Conservation (phyloP, 208 protist genomes). For the Acanthamoeba castellanii region DNA sequence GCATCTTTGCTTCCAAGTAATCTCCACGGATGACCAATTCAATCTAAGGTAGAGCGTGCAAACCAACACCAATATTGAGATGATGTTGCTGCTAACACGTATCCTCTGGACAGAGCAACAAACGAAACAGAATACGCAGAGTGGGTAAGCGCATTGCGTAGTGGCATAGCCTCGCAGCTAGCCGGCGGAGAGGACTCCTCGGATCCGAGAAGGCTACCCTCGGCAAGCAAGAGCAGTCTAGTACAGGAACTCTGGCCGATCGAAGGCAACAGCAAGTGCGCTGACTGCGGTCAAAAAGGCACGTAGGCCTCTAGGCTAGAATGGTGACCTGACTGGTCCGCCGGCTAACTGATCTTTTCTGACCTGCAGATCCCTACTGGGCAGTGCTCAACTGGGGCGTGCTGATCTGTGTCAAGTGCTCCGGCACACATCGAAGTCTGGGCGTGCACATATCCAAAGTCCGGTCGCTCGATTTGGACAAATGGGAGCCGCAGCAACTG, state of each 20-base stretch:
- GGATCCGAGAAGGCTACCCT: neutral
- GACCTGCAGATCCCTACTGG: constrained; percentile 82
- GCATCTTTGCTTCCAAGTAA: constrained; percentile 63
- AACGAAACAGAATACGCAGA: constrained; percentile 53
- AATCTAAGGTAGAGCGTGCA: neutral
- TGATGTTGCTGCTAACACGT: neutral
- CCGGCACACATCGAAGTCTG: constrained; percentile 86
- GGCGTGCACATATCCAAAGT: constrained; percentile 88
- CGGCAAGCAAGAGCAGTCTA: neutral
- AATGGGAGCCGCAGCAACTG: constrained; percentile 66
- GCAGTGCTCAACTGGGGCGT: constrained; percentile 87
- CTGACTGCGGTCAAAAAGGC: constrained; percentile 57
- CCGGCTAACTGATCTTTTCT: neutral
- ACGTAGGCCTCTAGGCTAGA: neutral
- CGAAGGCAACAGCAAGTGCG: constrained; percentile 58
- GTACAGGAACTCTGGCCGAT: constrained; percentile 59
- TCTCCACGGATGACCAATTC: constrained; percentile 54
- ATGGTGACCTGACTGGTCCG: neutral
- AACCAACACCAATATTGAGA: neutral
- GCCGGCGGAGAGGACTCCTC: neutral
- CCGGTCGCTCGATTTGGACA: constrained; percentile 80
- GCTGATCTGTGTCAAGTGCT: constrained; percentile 89
- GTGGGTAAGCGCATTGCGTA: constrained; percentile 19
- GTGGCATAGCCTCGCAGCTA: constrained; percentile 51
- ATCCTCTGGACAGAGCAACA: neutral